These are phyloP conservation scores for Ceratocystis eucalypticola DNA, from an alignment of 2,329 filamentous ascomycete genomes.

Conservation along the genomic window DNA sequence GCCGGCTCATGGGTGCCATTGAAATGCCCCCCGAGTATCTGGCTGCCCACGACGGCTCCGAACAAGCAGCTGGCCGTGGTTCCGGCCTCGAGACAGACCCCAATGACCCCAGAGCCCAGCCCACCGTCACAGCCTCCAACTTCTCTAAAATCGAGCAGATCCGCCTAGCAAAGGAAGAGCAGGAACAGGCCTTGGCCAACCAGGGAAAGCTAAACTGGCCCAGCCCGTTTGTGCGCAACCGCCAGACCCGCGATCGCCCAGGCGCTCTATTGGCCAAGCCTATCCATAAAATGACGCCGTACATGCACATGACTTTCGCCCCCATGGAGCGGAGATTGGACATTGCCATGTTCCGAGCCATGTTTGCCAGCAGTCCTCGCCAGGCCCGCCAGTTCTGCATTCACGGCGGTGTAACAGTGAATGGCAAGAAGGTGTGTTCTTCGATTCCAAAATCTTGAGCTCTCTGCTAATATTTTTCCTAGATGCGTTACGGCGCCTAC, in stretches of 20 bases:
- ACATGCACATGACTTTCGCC: constrained; percentile 92
- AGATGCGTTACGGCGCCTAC: constrained; percentile 91
- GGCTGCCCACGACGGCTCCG: constrained; percentile 66
- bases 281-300: constrained; percentile 52
- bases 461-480: neutral
- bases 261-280: constrained; percentile 27
- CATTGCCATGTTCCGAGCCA: constrained; percentile 80
- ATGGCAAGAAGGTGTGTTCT: constrained; percentile 68
- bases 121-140: constrained; percentile 22
- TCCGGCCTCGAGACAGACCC: constrained; percentile 43
- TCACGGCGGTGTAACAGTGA: constrained; percentile 87
- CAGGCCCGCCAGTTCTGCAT: constrained; percentile 91
- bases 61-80: constrained; percentile 71
- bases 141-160: constrained; percentile 20
- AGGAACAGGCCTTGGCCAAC: constrained; percentile 12
- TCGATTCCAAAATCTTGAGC: neutral
- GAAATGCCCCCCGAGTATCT: constrained; percentile 73
- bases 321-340: constrained; percentile 84
- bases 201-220: constrained; percentile 11
- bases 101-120: constrained; percentile 16
- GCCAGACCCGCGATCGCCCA: constrained; percentile 15
- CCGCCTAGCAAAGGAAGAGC: constrained; percentile 17
- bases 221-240: constrained; percentile 13
- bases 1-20: constrained; percentile 66
- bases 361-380: constrained; percentile 86